Conservation (phyloP, 73 alveolate genomes). For the Paramecium sonneborni region DNA sequence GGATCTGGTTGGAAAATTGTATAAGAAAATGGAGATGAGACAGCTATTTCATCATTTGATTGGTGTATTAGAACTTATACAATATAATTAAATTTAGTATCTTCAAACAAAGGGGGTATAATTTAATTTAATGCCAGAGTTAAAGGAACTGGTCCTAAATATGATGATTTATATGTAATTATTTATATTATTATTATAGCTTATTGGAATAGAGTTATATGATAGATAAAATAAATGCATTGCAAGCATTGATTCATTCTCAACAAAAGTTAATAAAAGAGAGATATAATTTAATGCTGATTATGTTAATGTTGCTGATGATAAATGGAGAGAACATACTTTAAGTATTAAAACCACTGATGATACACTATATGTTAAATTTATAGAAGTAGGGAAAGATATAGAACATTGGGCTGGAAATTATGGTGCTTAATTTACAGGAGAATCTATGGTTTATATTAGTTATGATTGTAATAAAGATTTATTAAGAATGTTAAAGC, state of each 20-base stretch:
- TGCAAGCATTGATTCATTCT: constrained; percentile 13
- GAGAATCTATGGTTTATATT: constrained; percentile 49
- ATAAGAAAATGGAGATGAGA: constrained; percentile 47
- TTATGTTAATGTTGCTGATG: neutral
- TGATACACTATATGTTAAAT: constrained; percentile 18
- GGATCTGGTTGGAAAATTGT: constrained; percentile 55
- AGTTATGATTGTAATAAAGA: constrained; percentile 53
- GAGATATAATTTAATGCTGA: neutral
- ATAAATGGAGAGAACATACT: constrained; percentile 51
- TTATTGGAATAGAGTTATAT: neutral
- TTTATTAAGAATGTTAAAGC: neutral
- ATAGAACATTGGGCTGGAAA: constrained; percentile 83
- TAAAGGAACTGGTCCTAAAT: constrained; percentile 72
- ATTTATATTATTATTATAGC: neutral
- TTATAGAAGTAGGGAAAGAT: constrained; percentile 74
- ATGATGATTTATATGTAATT: constrained; percentile 59
- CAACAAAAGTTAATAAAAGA: neutral
- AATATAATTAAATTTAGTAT: neutral
- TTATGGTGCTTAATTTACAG: constrained; percentile 71
- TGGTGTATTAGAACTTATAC: constrained; percentile 51
- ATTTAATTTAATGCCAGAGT: constrained; percentile 60
- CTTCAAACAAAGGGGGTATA: constrained; percentile 12
- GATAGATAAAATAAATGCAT: constrained; percentile 11
- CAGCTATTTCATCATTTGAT: constrained; percentile 61
- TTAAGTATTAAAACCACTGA: neutral